Evolutionary conservation across 306 rosid species (phyloP), one percentile per base, ranked within the genome.

Genomic region (Vigna reflexopilosa): DNA sequence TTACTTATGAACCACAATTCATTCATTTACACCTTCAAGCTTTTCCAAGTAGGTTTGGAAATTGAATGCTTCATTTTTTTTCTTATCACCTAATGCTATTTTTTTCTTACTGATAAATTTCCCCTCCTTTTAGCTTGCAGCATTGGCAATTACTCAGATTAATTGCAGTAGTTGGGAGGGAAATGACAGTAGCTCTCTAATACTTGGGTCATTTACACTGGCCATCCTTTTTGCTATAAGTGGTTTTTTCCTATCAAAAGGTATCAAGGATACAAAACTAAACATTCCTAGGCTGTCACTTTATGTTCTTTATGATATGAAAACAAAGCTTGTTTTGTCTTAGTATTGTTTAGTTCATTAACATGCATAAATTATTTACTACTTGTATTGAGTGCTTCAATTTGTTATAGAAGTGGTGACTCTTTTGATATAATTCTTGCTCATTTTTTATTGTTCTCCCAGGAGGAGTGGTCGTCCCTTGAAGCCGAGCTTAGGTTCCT

Each of bases 1-100:
- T 85, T 89, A 79, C 89, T 89, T 17, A 89, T 89, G 89, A 87
- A 83, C 74, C 88, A 90, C 68, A 89, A 89, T 75, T 89, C 93
- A 32, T 89, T 87, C 65, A 86, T 89, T 76, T 74, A 87, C 73
- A n/a, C 75, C 76, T 85, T 87, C 86, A 89, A 81, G 85, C 72
- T 83, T 68, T 67, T 44, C 77, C 90, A 86, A 83, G 93, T 89
- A 83, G 9, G 90, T 82, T 86, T 71, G 4, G 54, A 69, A 65
- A 6, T 45, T 66, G 16, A 50, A 38, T 8, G 8, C 4, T 72
- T 85, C 32, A 65, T 64, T 36, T 48, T 19, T 16, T 16, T 11
- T 77, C 8, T 20, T 54, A n/a, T 65, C 28, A 17, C 24, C 24
- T 28, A 28, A 11, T 71, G 40, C 61, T 56, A 14, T 26, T 70